A percentile compares a stretch with the other conserved stretches of the same genome.
Evolutionary conservation across 768 basidiomycete genomes (phyloP).

Genomic region (Leccinellum albellum): DNA sequence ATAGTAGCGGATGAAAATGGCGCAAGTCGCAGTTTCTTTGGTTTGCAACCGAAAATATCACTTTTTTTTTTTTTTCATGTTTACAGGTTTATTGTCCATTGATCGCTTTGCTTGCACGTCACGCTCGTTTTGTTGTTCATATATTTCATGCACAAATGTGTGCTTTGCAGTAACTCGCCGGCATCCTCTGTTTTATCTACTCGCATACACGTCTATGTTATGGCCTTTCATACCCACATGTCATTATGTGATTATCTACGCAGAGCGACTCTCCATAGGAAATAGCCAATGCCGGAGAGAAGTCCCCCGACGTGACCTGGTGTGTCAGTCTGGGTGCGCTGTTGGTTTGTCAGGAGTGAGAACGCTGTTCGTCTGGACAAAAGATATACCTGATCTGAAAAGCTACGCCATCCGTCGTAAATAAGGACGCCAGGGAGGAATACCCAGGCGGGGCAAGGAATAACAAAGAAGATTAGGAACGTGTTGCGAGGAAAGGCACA

Average conservation of each 20-base stretch:
- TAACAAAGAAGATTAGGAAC: constrained; percentile 69
- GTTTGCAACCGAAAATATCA: neutral
- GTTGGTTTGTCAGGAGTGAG: constrained; percentile 3
- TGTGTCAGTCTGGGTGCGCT: constrained; percentile 55
- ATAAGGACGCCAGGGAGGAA: constrained; percentile 56
- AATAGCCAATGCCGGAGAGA: constrained; percentile 58
- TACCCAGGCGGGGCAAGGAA: constrained; percentile 79
- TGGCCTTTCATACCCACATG: neutral
- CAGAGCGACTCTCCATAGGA: constrained; percentile 27
- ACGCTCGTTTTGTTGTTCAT: constrained; percentile 15
- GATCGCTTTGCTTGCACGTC: constrained; percentile 1
- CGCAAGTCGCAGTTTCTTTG: neutral
- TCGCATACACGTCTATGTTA: constrained; percentile 8
- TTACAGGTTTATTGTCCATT: constrained; percentile 1
- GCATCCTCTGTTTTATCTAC: constrained; percentile 4
- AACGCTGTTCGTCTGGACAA: neutral
- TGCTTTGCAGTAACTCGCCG: constrained; percentile 4
- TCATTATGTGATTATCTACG: constrained; percentile 20
- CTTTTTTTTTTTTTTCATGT: neutral
- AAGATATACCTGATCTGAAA: constrained; percentile 33
- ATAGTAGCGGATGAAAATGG: constrained; percentile 8
- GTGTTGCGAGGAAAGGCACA: constrained; percentile 62
- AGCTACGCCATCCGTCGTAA: constrained; percentile 34
- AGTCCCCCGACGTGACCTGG: constrained; percentile 71
- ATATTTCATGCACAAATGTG: constrained; percentile 9